phyloP scores from a whole-genome alignment of 202 grass and related monocot species.

The Panicum hallii region DNA sequence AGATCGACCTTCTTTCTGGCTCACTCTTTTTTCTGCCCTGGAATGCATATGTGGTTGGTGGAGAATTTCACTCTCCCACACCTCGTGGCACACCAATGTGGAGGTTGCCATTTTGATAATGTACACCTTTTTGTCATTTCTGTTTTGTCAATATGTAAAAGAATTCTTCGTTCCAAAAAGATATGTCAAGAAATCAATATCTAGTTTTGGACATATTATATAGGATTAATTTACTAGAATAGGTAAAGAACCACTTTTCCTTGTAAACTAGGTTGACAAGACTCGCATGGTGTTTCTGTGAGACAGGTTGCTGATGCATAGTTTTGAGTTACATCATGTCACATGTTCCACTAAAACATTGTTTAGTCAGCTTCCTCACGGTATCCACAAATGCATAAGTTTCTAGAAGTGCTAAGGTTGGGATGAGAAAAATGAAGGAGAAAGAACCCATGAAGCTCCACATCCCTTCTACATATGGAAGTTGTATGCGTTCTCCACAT shows the following conservation, averaged over 20 bases:
- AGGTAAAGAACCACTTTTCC: neutral
- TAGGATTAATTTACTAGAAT: neutral
- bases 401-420: neutral
- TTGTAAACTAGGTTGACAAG: neutral
- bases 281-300: neutral
- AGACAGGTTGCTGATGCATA: neutral
- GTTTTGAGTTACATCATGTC: neutral
- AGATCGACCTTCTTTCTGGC: constrained; percentile 2
- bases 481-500: neutral
- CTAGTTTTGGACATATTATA: neutral
- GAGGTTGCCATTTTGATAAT: neutral
- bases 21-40: neutral
- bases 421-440: neutral
- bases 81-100: constrained; percentile 3
- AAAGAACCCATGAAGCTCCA: neutral
- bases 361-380: neutral
- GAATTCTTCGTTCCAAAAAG: neutral
- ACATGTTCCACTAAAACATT: neutral
- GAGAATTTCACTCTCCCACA: constrained; percentile 16
- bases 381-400: neutral
- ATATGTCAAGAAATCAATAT: neutral
- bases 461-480: neutral
- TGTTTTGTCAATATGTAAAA: neutral
- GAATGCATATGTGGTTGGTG: constrained; percentile 25
- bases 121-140: neutral